Conservation (phyloP, 2,329 filamentous ascomycete genomes). For the Stagonosporopsis vannaccii region DNA sequence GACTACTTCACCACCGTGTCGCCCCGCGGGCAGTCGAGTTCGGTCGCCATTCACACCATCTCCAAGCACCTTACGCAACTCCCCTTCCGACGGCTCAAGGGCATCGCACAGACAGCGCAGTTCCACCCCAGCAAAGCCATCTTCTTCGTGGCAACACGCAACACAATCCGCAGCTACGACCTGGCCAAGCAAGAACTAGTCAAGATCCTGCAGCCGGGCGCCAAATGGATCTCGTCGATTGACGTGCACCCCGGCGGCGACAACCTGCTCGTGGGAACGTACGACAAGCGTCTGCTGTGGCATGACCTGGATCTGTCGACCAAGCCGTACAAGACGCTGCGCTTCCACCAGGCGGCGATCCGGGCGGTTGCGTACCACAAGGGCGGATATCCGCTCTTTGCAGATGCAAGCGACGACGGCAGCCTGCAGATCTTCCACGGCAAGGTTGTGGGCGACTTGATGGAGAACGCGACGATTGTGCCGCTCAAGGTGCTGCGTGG, state of each 20-base stretch:
- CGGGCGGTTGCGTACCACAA: constrained; percentile 88
- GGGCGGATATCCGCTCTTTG: constrained; percentile 81
- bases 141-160: constrained; percentile 95
- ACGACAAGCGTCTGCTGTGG: constrained; percentile 93
- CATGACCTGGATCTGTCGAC: constrained; percentile 93
- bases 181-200: constrained; percentile 88
- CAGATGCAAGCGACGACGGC: constrained; percentile 93
- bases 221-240: constrained; percentile 92
- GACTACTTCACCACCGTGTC: constrained; percentile 95
- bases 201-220: constrained; percentile 92
- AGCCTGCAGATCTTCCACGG: constrained; percentile 96
- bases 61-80: constrained; percentile 95
- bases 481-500: constrained; percentile 93
- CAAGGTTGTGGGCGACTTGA: constrained; percentile 90
- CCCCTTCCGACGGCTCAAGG: constrained; percentile 81
- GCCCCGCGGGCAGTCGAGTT: constrained; percentile 76
- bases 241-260: constrained; percentile 93
- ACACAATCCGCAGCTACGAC: constrained; percentile 92
- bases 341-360: constrained; percentile 93
- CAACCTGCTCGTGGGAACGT: constrained; percentile 92
- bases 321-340: constrained; percentile 93
- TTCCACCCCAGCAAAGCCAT: constrained; percentile 94
- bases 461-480: constrained; percentile 96
- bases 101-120: constrained; percentile 84
- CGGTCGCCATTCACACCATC: constrained; percentile 92